These are phyloP conservation scores for Decorospora gaudefroyi DNA, from an alignment of 2,329 filamentous ascomycete genomes.

Conservation along the genomic window DNA sequence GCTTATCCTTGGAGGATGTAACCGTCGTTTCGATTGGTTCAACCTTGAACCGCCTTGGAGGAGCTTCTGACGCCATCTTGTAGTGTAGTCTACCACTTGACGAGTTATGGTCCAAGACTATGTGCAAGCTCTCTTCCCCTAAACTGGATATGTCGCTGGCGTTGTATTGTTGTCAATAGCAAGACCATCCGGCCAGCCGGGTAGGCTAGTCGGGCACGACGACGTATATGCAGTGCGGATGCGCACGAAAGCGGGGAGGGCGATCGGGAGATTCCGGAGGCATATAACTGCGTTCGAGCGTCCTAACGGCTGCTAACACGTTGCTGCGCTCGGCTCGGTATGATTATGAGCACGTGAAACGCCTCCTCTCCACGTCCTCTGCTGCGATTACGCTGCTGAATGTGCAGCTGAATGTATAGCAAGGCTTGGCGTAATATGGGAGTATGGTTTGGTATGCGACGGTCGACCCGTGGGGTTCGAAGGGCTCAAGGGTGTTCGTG, in stretches of 20 bases:
- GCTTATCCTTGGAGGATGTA: constrained; percentile 63
- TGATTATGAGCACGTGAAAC: constrained; percentile 10
- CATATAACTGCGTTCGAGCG: constrained; percentile 14
- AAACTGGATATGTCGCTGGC: constrained; percentile 22
- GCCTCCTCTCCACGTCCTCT: neutral
- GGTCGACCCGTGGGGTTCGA: constrained; percentile 9
- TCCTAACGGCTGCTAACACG: neutral
- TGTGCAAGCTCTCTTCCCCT: constrained; percentile 12
- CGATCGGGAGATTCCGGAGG: constrained; percentile 28
- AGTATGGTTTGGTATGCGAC: constrained; percentile 2
- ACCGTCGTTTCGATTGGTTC: constrained; percentile 45
- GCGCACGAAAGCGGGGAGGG: constrained; percentile 35
- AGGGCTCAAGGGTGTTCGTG: constrained; percentile 14
- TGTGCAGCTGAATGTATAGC: neutral
- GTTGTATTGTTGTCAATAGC: constrained; percentile 20
- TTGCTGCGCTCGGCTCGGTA: constrained; percentile 3
- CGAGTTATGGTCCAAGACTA: too few relatives aligned
- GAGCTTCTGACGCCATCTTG: constrained; percentile 39
- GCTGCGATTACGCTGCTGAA: neutral
- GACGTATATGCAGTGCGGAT: constrained; percentile 24
- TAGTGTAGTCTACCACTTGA: constrained; percentile 6
- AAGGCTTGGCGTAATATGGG: too few relatives aligned
- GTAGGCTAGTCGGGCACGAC: constrained; percentile 26
- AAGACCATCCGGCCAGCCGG: constrained; percentile 23
- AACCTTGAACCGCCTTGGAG: constrained; percentile 45